These are phyloP conservation scores for Crithidia fasciculata DNA, from an alignment of 208 protist species.

Conservation along the genomic window DNA sequence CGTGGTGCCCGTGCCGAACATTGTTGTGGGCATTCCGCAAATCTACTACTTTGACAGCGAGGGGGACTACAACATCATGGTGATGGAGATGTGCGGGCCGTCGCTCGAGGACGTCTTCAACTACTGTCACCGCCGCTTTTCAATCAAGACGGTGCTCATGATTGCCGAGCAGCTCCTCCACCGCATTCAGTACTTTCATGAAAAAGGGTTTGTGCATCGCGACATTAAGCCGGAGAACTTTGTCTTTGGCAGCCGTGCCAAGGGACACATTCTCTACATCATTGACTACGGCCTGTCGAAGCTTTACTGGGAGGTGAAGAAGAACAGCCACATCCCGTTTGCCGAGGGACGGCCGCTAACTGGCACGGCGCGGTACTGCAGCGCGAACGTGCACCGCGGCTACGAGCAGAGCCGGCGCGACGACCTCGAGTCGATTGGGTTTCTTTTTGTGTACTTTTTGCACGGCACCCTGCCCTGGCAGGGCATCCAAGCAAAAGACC, in stretches of 20 bases:
- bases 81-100: slow-evolving; percentile 92
- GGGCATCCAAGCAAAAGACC: slow-evolving; percentile 82
- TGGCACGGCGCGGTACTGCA: slow-evolving; percentile 99
- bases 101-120: slow-evolving; percentile 92
- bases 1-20: slow-evolving; percentile 10
- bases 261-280: slow-evolving; percentile 88
- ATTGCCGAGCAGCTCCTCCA: slow-evolving; percentile 98
- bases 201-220: slow-evolving; percentile 83
- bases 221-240: slow-evolving; percentile 94
- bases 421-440: slow-evolving; percentile 94
- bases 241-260: slow-evolving; percentile 66
- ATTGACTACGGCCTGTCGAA: slow-evolving; percentile 99
- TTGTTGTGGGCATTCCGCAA: slow-evolving; percentile 93
- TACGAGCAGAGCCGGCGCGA: slow-evolving; percentile 96
- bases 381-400: slow-evolving; percentile 98
- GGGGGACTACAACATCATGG: slow-evolving; percentile 97
- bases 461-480: slow-evolving; percentile 94
- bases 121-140: slow-evolving; percentile 94
- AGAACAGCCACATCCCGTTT: slow-evolving; percentile 98
- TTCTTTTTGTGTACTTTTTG: slow-evolving; percentile 94
- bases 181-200: slow-evolving; percentile 87
- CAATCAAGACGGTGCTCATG: slow-evolving; percentile 99
- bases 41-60: slow-evolving; percentile 97
- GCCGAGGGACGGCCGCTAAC: slow-evolving; percentile 98
- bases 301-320: slow-evolving; percentile 96